Conservation (phyloP, 371 early-diverging fungal genomes). For the Rhizopus sp. region DNA sequence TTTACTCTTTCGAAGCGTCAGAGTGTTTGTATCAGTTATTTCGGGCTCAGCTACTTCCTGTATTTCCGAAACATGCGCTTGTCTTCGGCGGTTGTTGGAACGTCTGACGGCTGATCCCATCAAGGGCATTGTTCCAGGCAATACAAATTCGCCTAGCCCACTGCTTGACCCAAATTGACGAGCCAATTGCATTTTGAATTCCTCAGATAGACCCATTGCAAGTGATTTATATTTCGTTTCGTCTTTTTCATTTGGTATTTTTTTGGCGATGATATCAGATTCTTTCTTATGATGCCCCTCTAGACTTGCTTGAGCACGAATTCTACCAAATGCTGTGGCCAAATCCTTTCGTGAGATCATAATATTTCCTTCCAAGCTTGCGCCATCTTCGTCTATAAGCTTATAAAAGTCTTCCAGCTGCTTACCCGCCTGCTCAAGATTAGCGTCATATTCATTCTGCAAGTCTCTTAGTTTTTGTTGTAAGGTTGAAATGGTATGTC, state of each 20-base stretch:
- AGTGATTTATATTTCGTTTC: constrained; percentile 39
- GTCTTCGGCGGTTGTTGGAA: constrained; percentile 34
- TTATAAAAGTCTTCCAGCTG: constrained; percentile 73
- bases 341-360: constrained; percentile 35
- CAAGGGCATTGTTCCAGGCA: constrained; percentile 44
- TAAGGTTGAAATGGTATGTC: constrained; percentile 78
- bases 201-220: constrained; percentile 46
- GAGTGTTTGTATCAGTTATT: background rate
- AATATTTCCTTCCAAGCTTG: constrained; percentile 42
- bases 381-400: constrained; percentile 60
- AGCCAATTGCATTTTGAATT: constrained; percentile 47
- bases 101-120: constrained; percentile 50
- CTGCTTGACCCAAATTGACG: constrained; percentile 49
- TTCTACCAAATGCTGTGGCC: constrained; percentile 37
- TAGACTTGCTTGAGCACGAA: constrained; percentile 45
- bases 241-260: constrained; percentile 16
- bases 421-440: constrained; percentile 67
- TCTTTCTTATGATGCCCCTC: constrained; percentile 33
- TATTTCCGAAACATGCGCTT: constrained; percentile 5
- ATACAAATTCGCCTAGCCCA: constrained; percentile 42
- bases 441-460: constrained; percentile 65
- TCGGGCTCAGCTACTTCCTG: background rate
- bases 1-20: background rate
- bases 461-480: constrained; percentile 72
- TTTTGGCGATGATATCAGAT: background rate